Base-by-base conservation (phyloP, 2,329 filamentous ascomycete species). In the Aspergillus pseudoviridinutans region DNA sequence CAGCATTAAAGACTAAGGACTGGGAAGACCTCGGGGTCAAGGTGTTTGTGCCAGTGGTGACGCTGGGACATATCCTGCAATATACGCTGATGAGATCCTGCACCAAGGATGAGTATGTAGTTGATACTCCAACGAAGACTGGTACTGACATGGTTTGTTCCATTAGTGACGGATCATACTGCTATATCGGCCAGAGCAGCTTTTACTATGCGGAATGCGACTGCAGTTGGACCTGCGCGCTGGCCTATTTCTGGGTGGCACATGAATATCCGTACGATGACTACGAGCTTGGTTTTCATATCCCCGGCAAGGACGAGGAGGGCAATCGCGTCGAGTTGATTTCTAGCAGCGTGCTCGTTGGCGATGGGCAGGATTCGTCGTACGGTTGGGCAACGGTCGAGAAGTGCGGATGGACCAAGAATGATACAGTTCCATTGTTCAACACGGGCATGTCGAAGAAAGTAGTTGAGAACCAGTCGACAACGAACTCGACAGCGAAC, bases 261-360 rank as follows among this genome's bases (percentile, higher is more conserved):
- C 53, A 61, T 22, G 25, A 35, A 41, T 59, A 61, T 46, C 59
- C 59, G 24, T 59, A 58, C n/a, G 51, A 53, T 25, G 24, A 47
- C 17, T 59, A 57, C 57, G 17, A 14, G 1, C 32, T 61, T 4
- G 55, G 59, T 7, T n/a, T 44, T 44, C n/a, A 51, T 22, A 28
- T 32, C 4, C 4, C 12, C 12, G 17, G 32, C 22, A n/a, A n/a
- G 9, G 9, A 10, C 20, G 12, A 41, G 9, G 32, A 49, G n/a
- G 7, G 32, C 9, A 35, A 42, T 10, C 20, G 12, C 12, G 9
- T 28, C 24, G 14, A 27, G 27, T n/a, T 44, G 20, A 28, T 54
- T 14, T 4, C 5, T 4, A 44, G 20, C 6, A 54, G 54, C 14
- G 28, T 32, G 14, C 22, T 57, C 29, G 25, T 58, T 28, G 14